Base-by-base conservation (phyloP, 108 stramenopile species). In the Cyclotella baltica region DNA sequence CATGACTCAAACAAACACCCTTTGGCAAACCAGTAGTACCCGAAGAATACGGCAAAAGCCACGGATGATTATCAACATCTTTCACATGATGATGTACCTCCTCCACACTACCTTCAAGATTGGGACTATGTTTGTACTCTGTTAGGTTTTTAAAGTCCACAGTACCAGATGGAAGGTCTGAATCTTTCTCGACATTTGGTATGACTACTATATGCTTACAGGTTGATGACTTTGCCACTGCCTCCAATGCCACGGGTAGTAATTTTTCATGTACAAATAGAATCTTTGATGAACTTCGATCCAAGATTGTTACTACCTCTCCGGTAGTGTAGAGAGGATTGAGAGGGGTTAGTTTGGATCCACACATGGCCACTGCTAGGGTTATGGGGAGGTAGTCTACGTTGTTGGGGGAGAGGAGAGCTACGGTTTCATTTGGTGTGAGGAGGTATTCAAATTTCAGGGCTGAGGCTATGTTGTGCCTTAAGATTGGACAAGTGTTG, bases 1-100 rank as follows among this genome's bases (percentile, higher is more conserved):
- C 57, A 86, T 97, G 96, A 25, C 87, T 88, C 58, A 98, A 72
- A 67, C 92, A 84, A n/a, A 96, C 96, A 29, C 97, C 98, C 72
- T 98, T 98, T 13, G 97, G 93, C 27, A 91, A 55, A 43, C 98
- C 98, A n/a, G 98, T 98, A 2, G 98, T 98, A 5, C 98, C 98
- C 47, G 89, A 91, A 9, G 94, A 95, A 75, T 94, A 98, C 19
- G 97, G 97, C 15, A 98, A 76, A 8, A 94, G 43, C 67, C 76
- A 92, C 4, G 91, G 88, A 68, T 93, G 92, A 5, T 55, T 62
- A 5, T 78, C 50, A 16, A 80, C 80, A 30, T 90, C 63, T 8
- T 73, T 70, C 16, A 84, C 85, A 37, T 88, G 57, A 28, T 72
- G 55, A 64, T 91, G 88, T 16, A 83, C 64, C 27, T 82, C 83